Evolutionary conservation across 768 basidiomycete genomes (phyloP), one percentile per base, ranked within the genome.

Genomic region (Kwoniella newhampshirensis): DNA sequence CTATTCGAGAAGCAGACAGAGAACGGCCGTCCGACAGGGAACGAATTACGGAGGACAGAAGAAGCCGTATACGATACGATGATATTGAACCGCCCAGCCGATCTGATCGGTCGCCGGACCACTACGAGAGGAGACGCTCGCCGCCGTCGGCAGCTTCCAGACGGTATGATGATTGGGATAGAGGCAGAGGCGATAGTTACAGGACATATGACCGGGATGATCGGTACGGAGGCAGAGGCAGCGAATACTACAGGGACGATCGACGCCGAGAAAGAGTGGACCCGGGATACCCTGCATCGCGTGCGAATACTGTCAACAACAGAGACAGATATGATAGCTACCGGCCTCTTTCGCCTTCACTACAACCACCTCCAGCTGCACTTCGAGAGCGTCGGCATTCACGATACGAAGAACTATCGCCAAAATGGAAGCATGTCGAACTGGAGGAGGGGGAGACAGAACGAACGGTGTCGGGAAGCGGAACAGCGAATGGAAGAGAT

Each of bases 321-420:
- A 12, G 39, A 18, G 49, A 58, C 37, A 25, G 42, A 18, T 58
- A 58, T 42, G n/a, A n/a, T n/a, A n/a, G n/a, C n/a, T n/a, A n/a
- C n/a, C n/a, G 17, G 8, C 26, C 50, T 20, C 17, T 1, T 20
- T 42, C 55, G 2, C 48, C 55, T 15, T 28, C 18, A n/a, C n/a
- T n/a, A n/a, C n/a, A n/a, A n/a, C n/a, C n/a, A n/a, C n/a, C n/a
- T n/a, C n/a, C n/a, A n/a, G n/a, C n/a, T n/a, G n/a, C n/a, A n/a
- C n/a, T n/a, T 15, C 12, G 12, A 51, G 21, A 51, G 15, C 50
- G n/a, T 26, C 36, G 23, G 5, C 50, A 18, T 17, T 23, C 25
- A 20, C 40, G 26, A 54, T 12, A 36, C 8, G 36, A 39, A 18
- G 20, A 8, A 40, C 25, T 32, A 11, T 32, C 44, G 20, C 21